Conservation (phyloP, 257 asterid species). For the Linaria vulgaris region DNA sequence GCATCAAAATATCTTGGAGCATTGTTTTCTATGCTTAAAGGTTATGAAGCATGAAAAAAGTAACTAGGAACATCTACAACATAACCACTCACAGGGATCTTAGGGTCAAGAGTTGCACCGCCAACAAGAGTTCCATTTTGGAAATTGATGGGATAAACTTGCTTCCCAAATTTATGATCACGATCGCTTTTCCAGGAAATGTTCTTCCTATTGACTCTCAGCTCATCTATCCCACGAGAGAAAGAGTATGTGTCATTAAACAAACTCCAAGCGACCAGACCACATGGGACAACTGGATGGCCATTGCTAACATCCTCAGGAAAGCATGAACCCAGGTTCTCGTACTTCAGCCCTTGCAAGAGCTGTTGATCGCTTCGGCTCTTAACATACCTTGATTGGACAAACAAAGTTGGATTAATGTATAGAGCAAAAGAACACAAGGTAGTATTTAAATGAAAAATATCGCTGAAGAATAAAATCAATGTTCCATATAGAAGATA, state of each 20-base stretch:
- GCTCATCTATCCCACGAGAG: slow-evolving; percentile 48
- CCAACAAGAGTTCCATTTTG: slow-evolving; percentile 72
- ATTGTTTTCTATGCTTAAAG: slow-evolving; percentile 14
- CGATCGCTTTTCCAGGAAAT: slow-evolving; percentile 85
- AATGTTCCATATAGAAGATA: slow-evolving; percentile 11
- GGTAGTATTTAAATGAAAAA: neutral
- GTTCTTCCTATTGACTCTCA: slow-evolving; percentile 57
- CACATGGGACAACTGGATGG: slow-evolving; percentile 78
- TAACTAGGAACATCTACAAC: neutral
- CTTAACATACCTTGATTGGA: slow-evolving; percentile 60
- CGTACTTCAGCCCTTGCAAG: slow-evolving; percentile 48
- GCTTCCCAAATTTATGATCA: slow-evolving; percentile 71
- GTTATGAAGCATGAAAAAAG: slow-evolving; percentile 7
- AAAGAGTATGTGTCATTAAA: slow-evolving; percentile 72
- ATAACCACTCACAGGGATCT: slow-evolving; percentile 55
- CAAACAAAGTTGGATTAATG: slow-evolving; percentile 24
- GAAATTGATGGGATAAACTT: slow-evolving; percentile 69
- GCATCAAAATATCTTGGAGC: slow-evolving; percentile 12
- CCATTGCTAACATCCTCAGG: slow-evolving; percentile 61
- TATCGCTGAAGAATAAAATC: neutral
- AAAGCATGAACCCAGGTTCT: slow-evolving; percentile 48
- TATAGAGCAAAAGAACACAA: neutral
- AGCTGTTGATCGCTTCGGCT: slow-evolving; percentile 74
- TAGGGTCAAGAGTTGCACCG: slow-evolving; percentile 66
- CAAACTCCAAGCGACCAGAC: slow-evolving; percentile 80